phyloP scores from a whole-genome alignment of 2,329 filamentous ascomycete genomes.

The Seiridium unicorne region DNA sequence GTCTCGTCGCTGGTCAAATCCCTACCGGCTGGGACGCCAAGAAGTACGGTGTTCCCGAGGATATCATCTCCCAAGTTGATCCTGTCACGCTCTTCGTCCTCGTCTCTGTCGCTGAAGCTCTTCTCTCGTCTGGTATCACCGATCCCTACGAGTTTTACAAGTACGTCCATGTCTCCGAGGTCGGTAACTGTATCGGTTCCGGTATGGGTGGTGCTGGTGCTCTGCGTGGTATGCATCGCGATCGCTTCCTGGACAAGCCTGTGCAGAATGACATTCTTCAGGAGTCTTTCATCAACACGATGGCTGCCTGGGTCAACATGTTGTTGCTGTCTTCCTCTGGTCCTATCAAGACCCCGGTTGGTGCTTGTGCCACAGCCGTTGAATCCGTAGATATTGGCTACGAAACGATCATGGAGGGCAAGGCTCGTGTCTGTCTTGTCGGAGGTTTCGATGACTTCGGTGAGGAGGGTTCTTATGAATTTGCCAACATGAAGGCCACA shows the following conservation, averaged over 20 bases:
- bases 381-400: constrained; percentile 98
- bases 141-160: constrained; percentile 99
- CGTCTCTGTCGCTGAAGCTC: constrained; percentile 87
- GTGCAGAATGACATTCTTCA: constrained; percentile 98
- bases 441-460: constrained; percentile 99
- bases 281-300: constrained; percentile 99
- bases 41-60: constrained; percentile 92
- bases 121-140: constrained; percentile 91
- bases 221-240: constrained; percentile 96
- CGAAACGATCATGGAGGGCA: constrained; percentile 97
- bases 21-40: constrained; percentile 97
- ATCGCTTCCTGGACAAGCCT: constrained; percentile 93
- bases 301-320: constrained; percentile 99
- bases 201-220: constrained; percentile 95
- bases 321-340: constrained; percentile 93
- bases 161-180: constrained; percentile 96
- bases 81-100: constrained; percentile 94
- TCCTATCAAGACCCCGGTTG: constrained; percentile 97
- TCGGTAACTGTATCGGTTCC: constrained; percentile 97
- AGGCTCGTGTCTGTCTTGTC: constrained; percentile 95
- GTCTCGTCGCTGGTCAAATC: constrained; percentile 94
- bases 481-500: constrained; percentile 99
- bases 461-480: constrained; percentile 98
- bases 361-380: constrained; percentile 94
- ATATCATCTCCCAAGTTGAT: constrained; percentile 97